Conservation (phyloP, 805 yeast species). For the Wickerhamomyces xylosicus region DNA sequence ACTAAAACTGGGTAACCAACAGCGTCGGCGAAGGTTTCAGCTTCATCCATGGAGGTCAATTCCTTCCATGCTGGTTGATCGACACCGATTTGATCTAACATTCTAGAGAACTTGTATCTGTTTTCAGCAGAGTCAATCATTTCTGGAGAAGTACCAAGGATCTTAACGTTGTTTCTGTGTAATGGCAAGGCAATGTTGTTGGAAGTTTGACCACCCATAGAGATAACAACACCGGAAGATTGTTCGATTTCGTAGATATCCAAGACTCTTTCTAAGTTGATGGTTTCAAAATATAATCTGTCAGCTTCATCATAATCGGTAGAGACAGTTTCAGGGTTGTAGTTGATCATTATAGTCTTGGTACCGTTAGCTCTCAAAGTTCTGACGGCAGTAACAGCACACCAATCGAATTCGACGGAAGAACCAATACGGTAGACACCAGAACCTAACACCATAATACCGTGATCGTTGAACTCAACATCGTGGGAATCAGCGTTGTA, state of each 20-base stretch:
- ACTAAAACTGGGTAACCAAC: constrained; percentile 93
- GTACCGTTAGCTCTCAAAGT: constrained; percentile 78
- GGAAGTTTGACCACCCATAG: constrained; percentile 99
- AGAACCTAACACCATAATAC: constrained; percentile 92
- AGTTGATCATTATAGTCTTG: constrained; percentile 94
- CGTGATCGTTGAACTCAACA: constrained; percentile 81
- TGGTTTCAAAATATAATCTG: constrained; percentile 90
- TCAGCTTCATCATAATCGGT: constrained; percentile 98
- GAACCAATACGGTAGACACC: constrained; percentile 99
- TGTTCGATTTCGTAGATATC: constrained; percentile 91
- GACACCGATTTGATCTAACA: constrained; percentile 92
- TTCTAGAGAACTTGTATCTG: constrained; percentile 94
- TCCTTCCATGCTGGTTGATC: constrained; percentile 99
- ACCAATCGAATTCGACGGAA: constrained; percentile 98
- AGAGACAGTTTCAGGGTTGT: constrained; percentile 98
- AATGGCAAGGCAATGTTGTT: constrained; percentile 90
- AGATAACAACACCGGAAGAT: constrained; percentile 84
- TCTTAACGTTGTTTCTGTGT: constrained; percentile 90
- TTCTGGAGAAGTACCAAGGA: constrained; percentile 94
- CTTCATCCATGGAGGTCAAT: constrained; percentile 84
- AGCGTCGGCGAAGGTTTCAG: constrained; percentile 82
- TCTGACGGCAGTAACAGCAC: constrained; percentile 96
- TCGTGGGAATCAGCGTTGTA: constrained; percentile 88
- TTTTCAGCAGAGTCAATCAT: constrained; percentile 98
- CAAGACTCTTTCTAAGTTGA: constrained; percentile 85